Base-by-base conservation (phyloP, 2,329 filamentous ascomycete genomes). In the Rutstroemia sp. region DNA sequence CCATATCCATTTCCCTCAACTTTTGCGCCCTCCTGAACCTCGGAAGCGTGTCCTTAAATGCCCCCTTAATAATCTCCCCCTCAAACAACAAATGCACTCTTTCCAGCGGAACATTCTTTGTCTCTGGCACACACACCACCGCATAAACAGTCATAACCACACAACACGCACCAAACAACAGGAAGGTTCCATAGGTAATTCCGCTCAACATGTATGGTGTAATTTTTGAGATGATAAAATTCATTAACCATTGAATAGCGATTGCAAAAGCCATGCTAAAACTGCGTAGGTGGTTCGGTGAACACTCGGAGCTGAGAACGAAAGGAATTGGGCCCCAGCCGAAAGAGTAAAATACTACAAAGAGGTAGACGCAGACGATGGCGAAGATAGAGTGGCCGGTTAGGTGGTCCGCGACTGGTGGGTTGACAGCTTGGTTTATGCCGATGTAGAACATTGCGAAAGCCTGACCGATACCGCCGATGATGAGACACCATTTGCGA, bases 281-380 rank as follows among this genome's bases (percentile, higher is more conserved):
- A 52, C 79, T 77, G 12, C 78, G 73, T 48, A 80, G 75, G 5
- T 77, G 69, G 0, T 72, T 74, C 0, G 78, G 77, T 61, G 80
- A 81, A 75, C 88, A 88, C 70, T 89, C 85, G 14, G 78, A 79
- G 12, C 86, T 78, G 65, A 87, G 83, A 65, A 88, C 82, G 83
- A 85, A 88, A 70, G 82, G 86, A 12, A 82, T 82, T 0, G 83
- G 82, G 0, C 85, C 85, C 85, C 85, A 88, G 10, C 80, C 79
- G 47, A 82, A 79, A 59, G 85, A 81, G 74, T 86, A 88, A 67
- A 82, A 79, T 5, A 77, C 79, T 0, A 85, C 86, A 70, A 86
- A 88, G 19, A 88, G 73, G 71, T 85, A 89, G 57, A 89, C 84
- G 68, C 81, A 85, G 18, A 85, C 78, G 3, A 88, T 79, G 8